Evolutionary conservation across 2,329 filamentous ascomycete genomes (phyloP).

Genomic region (Colletotrichum sp.): DNA sequence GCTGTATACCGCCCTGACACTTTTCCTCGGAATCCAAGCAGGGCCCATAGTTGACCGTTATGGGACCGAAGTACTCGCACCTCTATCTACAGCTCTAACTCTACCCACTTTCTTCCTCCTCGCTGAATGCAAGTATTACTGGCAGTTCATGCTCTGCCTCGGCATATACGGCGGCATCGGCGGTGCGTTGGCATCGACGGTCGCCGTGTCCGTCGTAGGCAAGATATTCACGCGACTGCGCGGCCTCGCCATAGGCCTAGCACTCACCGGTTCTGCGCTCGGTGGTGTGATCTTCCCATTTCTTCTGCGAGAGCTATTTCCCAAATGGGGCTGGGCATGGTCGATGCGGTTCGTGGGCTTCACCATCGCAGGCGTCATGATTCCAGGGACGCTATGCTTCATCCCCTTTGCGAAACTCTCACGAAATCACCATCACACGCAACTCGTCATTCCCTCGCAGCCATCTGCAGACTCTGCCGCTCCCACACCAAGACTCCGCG

Average conservation of each 20-base stretch:
- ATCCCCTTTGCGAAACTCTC: conserved; percentile 26
- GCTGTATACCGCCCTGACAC: conserved; percentile 46
- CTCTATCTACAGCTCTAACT: conserved; percentile 38
- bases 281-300: conserved; percentile 37
- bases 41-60: conserved; percentile 53
- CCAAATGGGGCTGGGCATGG: conserved; percentile 34
- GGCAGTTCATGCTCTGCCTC: conserved; percentile 51
- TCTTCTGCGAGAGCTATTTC: conserved; percentile 32
- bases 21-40: conserved; percentile 50
- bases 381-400: conserved; percentile 37
- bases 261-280: conserved; percentile 21
- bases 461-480: accelerated
- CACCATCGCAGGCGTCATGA: conserved; percentile 27
- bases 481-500: conserved; percentile 12
- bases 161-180: conserved; percentile 48
- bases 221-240: conserved; percentile 29
- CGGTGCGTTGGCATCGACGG: conserved; percentile 40
- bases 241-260: conserved; percentile 26
- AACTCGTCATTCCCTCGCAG: not conserved
- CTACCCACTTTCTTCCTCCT: conserved; percentile 47
- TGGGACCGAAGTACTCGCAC: conserved; percentile 43
- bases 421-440: not conserved
- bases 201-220: conserved; percentile 33
- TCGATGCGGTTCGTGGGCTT: conserved; percentile 35
- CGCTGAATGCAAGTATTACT: conserved; percentile 49